Base-by-base conservation (phyloP, 208 protist species). In the Tetramitus jugosus region DNA sequence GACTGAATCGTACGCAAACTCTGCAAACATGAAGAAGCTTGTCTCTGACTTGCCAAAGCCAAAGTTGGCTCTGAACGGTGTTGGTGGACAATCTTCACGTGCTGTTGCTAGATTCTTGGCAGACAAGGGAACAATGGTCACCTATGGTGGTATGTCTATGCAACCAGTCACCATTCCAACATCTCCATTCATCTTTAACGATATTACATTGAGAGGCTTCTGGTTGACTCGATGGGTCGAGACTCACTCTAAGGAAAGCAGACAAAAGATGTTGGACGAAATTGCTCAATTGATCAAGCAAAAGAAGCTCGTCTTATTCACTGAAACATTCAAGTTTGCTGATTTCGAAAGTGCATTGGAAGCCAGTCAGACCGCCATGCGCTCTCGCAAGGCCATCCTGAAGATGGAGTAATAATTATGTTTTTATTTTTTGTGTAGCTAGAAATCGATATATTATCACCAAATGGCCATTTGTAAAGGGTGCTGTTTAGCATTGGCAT, bases 121-220 rank as follows among this genome's bases (percentile, higher is more conserved):
- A 46, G 87, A 95, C 65, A 82, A 88, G 49, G 94, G 92, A 56
- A 87, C 90, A 4, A 87, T 96, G 56, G 94, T 98, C 17, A 98
- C 95, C 2, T 98, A 98, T 83, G 96, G 96, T 67, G 95, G 91
- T 83, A 97, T 96, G 83, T 94, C 90, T 40, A 86, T 91, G 77
- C 84, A 95, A 82, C 93, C 94, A 8, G 89, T 98, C 65, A 87
- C 91, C 76, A 81, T 98, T 23, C 85, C 95, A 17, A 97, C 95
- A 62, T 87, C 88, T 79, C 88, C 91, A 76, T 86, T 91, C 3
- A 96, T 98, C 67, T 92, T 92, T 23, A 84, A 90, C 60, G 88
- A 95, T 64, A 90, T 97, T 67, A 80, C 91, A 69, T 83, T 92
- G 39, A 87, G 85, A 35, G 95, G 95, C 49, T 98, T 97, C 84